Base-by-base conservation (phyloP, 108 stramenopile genomes). In the Cyclotella choctawhatcheeana region DNA sequence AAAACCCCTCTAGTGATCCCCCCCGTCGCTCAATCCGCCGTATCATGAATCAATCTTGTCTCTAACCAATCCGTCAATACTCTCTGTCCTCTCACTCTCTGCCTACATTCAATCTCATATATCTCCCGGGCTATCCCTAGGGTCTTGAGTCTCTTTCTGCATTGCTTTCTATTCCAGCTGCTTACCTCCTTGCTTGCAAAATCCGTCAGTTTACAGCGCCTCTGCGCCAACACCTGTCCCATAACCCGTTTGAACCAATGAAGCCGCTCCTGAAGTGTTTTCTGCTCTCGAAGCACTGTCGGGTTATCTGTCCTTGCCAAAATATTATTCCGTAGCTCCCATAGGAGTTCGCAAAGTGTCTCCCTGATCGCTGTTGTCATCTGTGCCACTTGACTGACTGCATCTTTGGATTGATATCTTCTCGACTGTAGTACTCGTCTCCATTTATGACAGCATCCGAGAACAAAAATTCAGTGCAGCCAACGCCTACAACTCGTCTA, bases 1-100 rank as follows among this genome's bases (percentile, higher is more conserved):
- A n/a, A n/a, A n/a, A n/a, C n/a, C n/a, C n/a, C n/a, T n/a, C n/a
- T n/a, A n/a, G n/a, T n/a, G n/a, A n/a, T n/a, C n/a, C n/a, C n/a
- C n/a, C n/a, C n/a, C n/a, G n/a, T n/a, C n/a, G n/a, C n/a, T n/a
- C n/a, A n/a, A n/a, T n/a, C n/a, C n/a, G n/a, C n/a, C n/a, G n/a
- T n/a, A n/a, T n/a, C n/a, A n/a, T n/a, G n/a, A n/a, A n/a, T n/a
- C n/a, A n/a, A n/a, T n/a, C n/a, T n/a, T n/a, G n/a, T n/a, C n/a
- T n/a, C n/a, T n/a, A n/a, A n/a, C n/a, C n/a, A n/a, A n/a, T 55
- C 27, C 5, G 54, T 55, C 21, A 55, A 6, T 7, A 55, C 54
- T 55, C 54, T 6, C 29, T 55, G 54, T 27, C 54, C 54, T 27
- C 16, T 24, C 25, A 30, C 25, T 7, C 54, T 6, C 17, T 55